Percentiles rank a stretch among this genome's conserved stretches.
Evolutionary conservation across 2,329 filamentous ascomycete species (phyloP).

Genomic region (Rutstroemia sp.): DNA sequence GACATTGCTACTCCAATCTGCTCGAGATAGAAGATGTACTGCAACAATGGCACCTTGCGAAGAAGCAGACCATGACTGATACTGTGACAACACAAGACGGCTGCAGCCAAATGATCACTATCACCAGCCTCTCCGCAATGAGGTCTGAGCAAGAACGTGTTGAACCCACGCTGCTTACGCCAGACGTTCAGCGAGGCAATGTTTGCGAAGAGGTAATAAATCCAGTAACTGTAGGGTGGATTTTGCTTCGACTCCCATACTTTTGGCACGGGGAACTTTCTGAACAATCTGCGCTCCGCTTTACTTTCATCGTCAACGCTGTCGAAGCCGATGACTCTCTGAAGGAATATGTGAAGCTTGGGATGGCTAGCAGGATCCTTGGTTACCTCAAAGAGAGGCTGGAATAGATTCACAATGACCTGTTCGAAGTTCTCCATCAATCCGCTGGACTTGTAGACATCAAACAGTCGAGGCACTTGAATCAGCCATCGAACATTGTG

Average conservation of each 20-base stretch:
- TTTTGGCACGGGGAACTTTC: constrained; percentile 86
- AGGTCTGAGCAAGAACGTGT: constrained; percentile 85
- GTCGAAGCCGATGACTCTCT: constrained; percentile 93
- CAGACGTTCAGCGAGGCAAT: constrained; percentile 87
- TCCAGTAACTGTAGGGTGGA: constrained; percentile 97
- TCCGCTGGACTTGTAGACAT: constrained; percentile 86
- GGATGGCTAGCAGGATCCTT: constrained; percentile 79
- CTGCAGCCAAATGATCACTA: constrained; percentile 89
- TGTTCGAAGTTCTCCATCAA: constrained; percentile 88
- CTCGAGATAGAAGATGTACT: constrained; percentile 97
- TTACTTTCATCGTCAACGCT: constrained; percentile 99
- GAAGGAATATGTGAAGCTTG: constrained; percentile 89
- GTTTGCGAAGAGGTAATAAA: constrained; percentile 95
- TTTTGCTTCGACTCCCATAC: constrained; percentile 91
- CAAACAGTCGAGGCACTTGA: constrained; percentile 88
- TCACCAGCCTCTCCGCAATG: constrained; percentile 97
- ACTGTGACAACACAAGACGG: constrained; percentile 87
- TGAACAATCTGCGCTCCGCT: constrained; percentile 84
- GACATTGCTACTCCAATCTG: constrained; percentile 99
- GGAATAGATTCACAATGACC: constrained; percentile 84
- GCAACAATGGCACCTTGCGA: constrained; percentile 86
- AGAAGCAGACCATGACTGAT: constrained; percentile 92
- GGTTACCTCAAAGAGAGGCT: constrained; percentile 91
- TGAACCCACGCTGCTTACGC: constrained; percentile 87
- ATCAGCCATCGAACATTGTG: constrained; percentile 97